A percentile compares a stretch with the other conserved stretches of the same genome.
phyloP scores from a whole-genome alignment of 2,329 filamentous ascomycete species.

The Trichoderma simmonsii region DNA sequence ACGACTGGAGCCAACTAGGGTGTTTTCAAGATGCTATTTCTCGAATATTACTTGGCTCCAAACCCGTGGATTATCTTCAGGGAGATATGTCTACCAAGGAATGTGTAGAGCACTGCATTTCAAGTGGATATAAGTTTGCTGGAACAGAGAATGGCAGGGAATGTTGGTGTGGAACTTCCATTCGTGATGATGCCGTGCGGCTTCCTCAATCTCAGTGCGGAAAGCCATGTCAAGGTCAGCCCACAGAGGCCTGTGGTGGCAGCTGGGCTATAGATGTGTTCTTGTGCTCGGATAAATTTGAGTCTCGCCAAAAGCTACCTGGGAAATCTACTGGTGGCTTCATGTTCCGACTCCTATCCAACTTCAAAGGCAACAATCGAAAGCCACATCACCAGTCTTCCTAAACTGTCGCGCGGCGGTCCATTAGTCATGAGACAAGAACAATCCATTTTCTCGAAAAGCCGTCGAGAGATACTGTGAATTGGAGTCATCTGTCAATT shows the following conservation, averaged over 20 bases:
- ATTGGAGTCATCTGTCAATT: too few species aligned
- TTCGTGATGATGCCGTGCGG: slow-evolving; percentile 25
- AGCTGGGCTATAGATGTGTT: slow-evolving; percentile 28
- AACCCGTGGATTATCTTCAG: slow-evolving; percentile 27
- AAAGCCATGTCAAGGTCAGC: slow-evolving; percentile 23
- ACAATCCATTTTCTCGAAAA: background rate
- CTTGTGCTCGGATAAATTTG: background rate
- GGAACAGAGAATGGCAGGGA: slow-evolving; percentile 49
- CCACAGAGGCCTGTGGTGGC: slow-evolving; percentile 23
- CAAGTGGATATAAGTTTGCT: slow-evolving; percentile 41
- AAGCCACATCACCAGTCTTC: background rate
- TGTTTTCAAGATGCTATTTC: slow-evolving; percentile 32
- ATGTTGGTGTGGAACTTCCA: slow-evolving; percentile 48
- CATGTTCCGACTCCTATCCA: slow-evolving; percentile 6
- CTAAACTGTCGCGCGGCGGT: background rate
- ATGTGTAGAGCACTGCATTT: slow-evolving; percentile 47
- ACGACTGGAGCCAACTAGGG: slow-evolving; percentile 31
- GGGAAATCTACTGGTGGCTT: background rate
- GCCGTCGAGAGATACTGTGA: background rate
- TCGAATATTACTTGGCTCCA: slow-evolving; percentile 24
- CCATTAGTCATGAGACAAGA: background rate
- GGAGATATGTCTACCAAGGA: slow-evolving; percentile 46
- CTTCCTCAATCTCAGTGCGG: slow-evolving; percentile 27
- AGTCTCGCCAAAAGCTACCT: background rate
- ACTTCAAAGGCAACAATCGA: background rate